Base-by-base conservation (phyloP, 495 filamentous ascomycete genomes). In the Penicillium manginii region DNA sequence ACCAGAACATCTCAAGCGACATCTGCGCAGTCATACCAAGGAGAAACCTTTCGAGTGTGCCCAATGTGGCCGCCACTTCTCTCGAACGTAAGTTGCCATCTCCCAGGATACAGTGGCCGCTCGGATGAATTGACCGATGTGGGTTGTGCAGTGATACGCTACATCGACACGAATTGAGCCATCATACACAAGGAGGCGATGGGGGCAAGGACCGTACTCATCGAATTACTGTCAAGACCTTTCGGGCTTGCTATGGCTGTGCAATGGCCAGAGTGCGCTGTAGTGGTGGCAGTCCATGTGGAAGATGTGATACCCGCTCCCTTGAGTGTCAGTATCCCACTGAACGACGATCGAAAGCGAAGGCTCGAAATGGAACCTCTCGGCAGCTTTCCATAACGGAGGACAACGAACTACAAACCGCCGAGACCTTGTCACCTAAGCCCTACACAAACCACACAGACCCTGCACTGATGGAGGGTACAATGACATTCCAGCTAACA, bases 1-100 rank as follows among this genome's bases (percentile, higher is more conserved):
- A 62, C 79, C 85, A 17, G 88, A 91, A 64, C 88, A 91, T 71
- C 67, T 91, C 42, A 91, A 89, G 70, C 79, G 88, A 31, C 88
- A 91, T 70, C 76, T 88, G 58, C 81, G 88, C 40, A 88, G 86
- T 48, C 88, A 91, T 65, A 86, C 85, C 1, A 88, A 86, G 57
- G 86, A 88, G 66, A 88, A 87, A 61, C 84, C 83, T 0, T 89
- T 89, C 62, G 82, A 85, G 60, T 91, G 88, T 62, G 72, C 80
- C 9, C 80, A 84, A 60, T 91, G 88, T 67, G 79, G 81, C 22
- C 83, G 88, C 50, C 82, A 87, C 57, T 91, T 91, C 66, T 86
- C 86, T 18, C 75, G 78, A 67, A 84, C 76, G 78, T 83, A 74
- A 63, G 71, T 64, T 42, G 50, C 45, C 45, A 32, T 42, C 14